Evolutionary conservation across 2,329 filamentous ascomycete genomes (phyloP).

Genomic region (Aspergillus sp.): DNA sequence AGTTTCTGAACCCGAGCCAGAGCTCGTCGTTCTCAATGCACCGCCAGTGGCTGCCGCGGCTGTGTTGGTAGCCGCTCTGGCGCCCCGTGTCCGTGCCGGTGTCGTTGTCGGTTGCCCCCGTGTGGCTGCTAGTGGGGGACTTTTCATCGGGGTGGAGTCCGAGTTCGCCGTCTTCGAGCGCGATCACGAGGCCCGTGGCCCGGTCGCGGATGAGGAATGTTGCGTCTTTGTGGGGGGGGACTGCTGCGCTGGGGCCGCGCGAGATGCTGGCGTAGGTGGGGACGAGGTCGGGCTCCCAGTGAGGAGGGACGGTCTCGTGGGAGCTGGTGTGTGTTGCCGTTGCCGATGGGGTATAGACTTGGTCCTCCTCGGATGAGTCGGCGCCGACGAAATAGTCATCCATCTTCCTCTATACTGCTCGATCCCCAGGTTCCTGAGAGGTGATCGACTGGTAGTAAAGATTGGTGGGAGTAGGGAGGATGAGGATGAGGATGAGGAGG

Average conservation of each 20-base stretch:
- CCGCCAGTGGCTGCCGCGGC: not conserved
- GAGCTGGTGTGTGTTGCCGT: not conserved
- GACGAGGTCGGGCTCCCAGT: not conserved
- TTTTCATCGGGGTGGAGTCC: not conserved
- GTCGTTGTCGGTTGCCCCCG: no score
- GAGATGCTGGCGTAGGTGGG: not conserved
- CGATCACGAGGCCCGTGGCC: not conserved
- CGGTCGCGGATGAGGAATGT: constrained; percentile 1
- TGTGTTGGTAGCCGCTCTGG: not conserved
- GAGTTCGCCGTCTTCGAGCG: not conserved
- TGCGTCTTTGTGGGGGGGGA: not conserved
- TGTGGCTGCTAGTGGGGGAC: not conserved
- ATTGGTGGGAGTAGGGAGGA: no score
- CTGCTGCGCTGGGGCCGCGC: no score
- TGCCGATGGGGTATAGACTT: not conserved
- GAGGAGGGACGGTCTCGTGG: no score
- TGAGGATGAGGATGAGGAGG: no score
- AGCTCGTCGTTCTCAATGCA: not conserved
- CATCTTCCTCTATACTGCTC: no score
- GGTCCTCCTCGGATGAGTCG: not conserved
- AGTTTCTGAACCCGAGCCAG: not conserved
- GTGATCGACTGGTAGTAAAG: no score
- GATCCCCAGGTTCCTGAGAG: no score
- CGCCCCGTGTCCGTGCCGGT: no score
- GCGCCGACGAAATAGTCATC: not conserved